Evolutionary conservation across 768 basidiomycete species (phyloP).

Genomic region (Russula sp.): DNA sequence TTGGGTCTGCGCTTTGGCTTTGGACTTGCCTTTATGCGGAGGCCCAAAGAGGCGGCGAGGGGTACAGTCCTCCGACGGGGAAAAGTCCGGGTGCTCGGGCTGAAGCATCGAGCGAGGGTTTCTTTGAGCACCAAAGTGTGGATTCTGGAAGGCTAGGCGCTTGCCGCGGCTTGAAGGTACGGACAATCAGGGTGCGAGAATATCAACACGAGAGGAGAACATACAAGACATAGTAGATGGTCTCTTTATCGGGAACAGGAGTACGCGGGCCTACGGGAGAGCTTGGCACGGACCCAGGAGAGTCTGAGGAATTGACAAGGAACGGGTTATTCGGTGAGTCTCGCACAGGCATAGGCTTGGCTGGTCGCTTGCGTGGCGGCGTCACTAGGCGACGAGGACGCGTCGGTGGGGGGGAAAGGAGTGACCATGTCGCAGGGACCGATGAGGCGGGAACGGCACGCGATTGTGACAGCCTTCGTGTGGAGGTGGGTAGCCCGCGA

Average conservation of each 20-base stretch:
- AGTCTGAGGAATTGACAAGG: slow-evolving; percentile 13
- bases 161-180: slow-evolving; percentile 17
- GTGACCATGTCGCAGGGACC: slow-evolving; percentile 10
- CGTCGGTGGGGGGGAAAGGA: slow-evolving; percentile 21
- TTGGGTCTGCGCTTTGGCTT: background rate
- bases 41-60: slow-evolving; percentile 20
- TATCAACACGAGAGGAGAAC: background rate
- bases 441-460: slow-evolving; percentile 17
- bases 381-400: slow-evolving; percentile 18
- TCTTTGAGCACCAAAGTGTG: slow-evolving; percentile 14
- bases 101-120: slow-evolving; percentile 16
- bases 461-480: slow-evolving; percentile 18
- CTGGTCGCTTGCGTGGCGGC: slow-evolving; percentile 14
- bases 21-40: background rate
- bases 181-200: background rate
- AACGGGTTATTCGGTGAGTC: slow-evolving; percentile 23
- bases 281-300: slow-evolving; percentile 17
- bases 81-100: slow-evolving; percentile 20
- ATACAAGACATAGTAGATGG: slow-evolving; percentile 21
- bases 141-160: slow-evolving; percentile 18
- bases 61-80: slow-evolving; percentile 20
- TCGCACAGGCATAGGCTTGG: slow-evolving; percentile 19
- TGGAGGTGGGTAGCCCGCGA: slow-evolving; percentile 14
- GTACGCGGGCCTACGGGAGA: slow-evolving; percentile 20
- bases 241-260: slow-evolving; percentile 15